Percentiles rank a stretch among this genome's conserved stretches.
These are phyloP conservation scores for Yarrowia sp. DNA, from an alignment of 805 yeast genomes.

Conservation along the genomic window DNA sequence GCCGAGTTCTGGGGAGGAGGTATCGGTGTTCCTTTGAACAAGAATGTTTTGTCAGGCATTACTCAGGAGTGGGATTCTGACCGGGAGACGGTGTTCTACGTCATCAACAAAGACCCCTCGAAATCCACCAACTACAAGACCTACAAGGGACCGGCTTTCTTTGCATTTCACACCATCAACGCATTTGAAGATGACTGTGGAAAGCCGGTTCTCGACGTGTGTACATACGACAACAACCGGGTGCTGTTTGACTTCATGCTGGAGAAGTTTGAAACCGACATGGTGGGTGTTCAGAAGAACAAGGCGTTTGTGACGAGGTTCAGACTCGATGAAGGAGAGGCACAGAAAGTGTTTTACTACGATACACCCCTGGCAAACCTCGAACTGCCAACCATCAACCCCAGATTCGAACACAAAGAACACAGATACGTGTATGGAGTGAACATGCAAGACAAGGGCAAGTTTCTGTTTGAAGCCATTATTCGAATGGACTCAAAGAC, in stretches of 20 bases:
- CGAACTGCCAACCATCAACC: slow-evolving; percentile 21
- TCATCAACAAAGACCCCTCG: slow-evolving; percentile 8
- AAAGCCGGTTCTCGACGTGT: slow-evolving; percentile 10
- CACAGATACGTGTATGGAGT: slow-evolving; percentile 24
- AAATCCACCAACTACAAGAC: not conserved
- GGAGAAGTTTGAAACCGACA: slow-evolving; percentile 7
- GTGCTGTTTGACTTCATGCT: slow-evolving; percentile 26
- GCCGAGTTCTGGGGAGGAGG: slow-evolving; percentile 34
- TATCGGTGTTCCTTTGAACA: not conserved
- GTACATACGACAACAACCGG: slow-evolving; percentile 3
- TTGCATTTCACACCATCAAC: slow-evolving; percentile 30
- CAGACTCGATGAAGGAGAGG: not conserved
- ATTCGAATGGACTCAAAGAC: not conserved
- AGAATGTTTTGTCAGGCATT: slow-evolving; percentile 5
- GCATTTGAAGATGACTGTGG: slow-evolving; percentile 6
- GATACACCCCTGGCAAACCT: slow-evolving; percentile 13
- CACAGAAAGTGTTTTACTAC: not conserved
- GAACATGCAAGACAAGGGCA: slow-evolving; percentile 25
- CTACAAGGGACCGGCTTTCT: slow-evolving; percentile 9
- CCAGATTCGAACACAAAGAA: not conserved
- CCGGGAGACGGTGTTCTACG: slow-evolving; percentile 16
- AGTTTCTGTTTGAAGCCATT: slow-evolving; percentile 18
- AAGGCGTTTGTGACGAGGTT: slow-evolving; percentile 31
- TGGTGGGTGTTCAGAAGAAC: slow-evolving; percentile 1
- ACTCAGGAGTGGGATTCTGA: not conserved